Evolutionary conservation across 441 rosid genomes (phyloP), one percentile per base, ranked within the genome.

Genomic region (Omphalea diandra): DNA sequence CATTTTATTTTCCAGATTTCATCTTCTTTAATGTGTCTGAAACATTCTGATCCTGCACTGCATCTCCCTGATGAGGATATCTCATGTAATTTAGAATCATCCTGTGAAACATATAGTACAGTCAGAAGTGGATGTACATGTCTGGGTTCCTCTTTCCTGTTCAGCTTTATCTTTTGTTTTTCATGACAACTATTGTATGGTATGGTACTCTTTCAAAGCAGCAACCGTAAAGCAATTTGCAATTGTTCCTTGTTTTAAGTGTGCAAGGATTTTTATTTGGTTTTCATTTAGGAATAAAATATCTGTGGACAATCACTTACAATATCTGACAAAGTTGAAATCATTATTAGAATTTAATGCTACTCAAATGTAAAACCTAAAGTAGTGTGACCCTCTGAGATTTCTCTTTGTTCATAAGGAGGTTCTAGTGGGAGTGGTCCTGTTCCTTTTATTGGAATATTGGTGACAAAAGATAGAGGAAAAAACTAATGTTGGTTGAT

Each of bases 41-140:
- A 62, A 58, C 80, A 55, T 46, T 80, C 69, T 22, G 53, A 71
- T 63, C 41, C 70, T 36, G 79, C 64, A 69, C 35, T 50, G 57
- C 68, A 57, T 68, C 85, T 76, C 68, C 73, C 81, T 72, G 47
- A 59, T 18, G 84, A 76, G 68, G 73, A 68, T 61, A 72, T 53
- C 38, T 69, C 83, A 55, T 68, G 52, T 46, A 72, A 64, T 47
- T 73, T 71, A 57, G 83, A 80, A 61, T 78, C 84, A 64, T 77
- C 77, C 44, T 62, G 76, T 60, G 87, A 85, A 70, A 69, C 80
- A 33, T 82, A 84, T 73, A 74, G 65, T 61, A 43, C 82, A 81
- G 68, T 80, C 83, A 52, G 65, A 63, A 22, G 44, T 59, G 53
- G 78, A 89, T 92, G 95, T 89, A 82, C 68, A 29, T 62, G 52